Evolutionary conservation across 2,329 filamentous ascomycete species (phyloP).

Genomic region (Talaromyces sp.): DNA sequence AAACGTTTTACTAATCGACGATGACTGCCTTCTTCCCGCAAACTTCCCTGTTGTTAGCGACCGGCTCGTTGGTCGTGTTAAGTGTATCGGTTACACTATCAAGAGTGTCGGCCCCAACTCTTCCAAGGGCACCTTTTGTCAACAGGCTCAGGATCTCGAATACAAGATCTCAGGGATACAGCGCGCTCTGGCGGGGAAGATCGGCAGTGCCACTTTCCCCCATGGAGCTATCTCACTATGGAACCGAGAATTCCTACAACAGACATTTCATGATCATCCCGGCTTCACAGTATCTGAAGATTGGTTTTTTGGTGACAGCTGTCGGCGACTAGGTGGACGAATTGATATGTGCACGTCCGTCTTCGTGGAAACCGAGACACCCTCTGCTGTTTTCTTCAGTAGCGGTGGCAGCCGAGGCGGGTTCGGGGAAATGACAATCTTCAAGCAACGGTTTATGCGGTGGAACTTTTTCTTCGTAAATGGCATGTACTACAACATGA

Average conservation of each 20-base stretch:
- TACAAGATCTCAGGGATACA: conserved; percentile 49
- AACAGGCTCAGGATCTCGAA: conserved; percentile 50
- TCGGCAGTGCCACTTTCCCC: conserved; percentile 48
- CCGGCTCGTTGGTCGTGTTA: conserved; percentile 37
- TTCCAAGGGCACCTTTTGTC: conserved; percentile 34
- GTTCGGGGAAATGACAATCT: conserved; percentile 52
- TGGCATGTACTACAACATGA: conserved; percentile 45
- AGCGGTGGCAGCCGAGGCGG: conserved; percentile 41
- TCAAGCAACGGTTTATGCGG: conserved; percentile 46
- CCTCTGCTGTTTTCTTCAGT: conserved; percentile 40
- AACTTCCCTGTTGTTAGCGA: conserved; percentile 47
- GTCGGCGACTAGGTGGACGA: conserved; percentile 41
- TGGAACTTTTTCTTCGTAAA: conserved; percentile 53
- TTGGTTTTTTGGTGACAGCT: conserved; percentile 51
- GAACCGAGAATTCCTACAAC: conserved; percentile 44
- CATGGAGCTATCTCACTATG: conserved; percentile 50
- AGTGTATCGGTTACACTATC: conserved; percentile 49
- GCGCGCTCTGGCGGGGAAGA: conserved; percentile 39
- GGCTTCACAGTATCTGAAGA: conserved; percentile 49
- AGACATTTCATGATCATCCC: conserved; percentile 46
- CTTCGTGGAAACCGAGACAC: conserved; percentile 50
- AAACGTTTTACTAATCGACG: conserved; percentile 47
- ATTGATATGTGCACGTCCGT: conserved; percentile 48
- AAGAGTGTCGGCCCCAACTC: conserved; percentile 38
- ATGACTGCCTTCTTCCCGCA: conserved; percentile 45